Evolutionary conservation across 2,329 filamentous ascomycete genomes (phyloP).

Genomic region (Huntiella abstrusa): DNA sequence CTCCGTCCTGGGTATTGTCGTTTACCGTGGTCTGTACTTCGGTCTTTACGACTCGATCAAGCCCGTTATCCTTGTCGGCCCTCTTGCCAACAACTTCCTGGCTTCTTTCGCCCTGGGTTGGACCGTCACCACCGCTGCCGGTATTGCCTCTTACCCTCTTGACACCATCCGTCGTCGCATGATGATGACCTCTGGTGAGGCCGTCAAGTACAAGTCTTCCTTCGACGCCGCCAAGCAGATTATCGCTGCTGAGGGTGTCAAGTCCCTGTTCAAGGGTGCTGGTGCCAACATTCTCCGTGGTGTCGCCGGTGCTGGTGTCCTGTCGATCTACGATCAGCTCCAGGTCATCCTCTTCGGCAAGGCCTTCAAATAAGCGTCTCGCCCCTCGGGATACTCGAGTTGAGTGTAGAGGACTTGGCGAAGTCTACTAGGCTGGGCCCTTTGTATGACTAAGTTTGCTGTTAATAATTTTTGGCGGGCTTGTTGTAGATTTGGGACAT

Average conservation of each 20-base stretch:
- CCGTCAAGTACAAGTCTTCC: slow-evolving; percentile 99
- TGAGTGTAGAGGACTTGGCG: not conserved
- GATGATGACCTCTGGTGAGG: slow-evolving; percentile 98
- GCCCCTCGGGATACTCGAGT: slow-evolving; percentile 12
- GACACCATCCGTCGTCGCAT: slow-evolving; percentile 99
- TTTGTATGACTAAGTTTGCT: not conserved
- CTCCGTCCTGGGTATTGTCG: slow-evolving; percentile 95
- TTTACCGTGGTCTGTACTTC: slow-evolving; percentile 99
- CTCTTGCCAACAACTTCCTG: slow-evolving; percentile 95
- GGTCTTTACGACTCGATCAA: slow-evolving; percentile 99
- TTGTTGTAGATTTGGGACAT: not conserved
- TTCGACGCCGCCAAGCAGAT: slow-evolving; percentile 93
- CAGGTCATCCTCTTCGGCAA: slow-evolving; percentile 99
- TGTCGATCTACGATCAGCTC: slow-evolving; percentile 99
- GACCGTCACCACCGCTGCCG: slow-evolving; percentile 98
- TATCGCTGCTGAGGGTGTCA: slow-evolving; percentile 89
- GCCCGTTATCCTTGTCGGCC: slow-evolving; percentile 84
- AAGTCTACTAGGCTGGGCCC: not conserved
- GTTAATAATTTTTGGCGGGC: not conserved
- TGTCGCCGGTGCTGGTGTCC: slow-evolving; percentile 99
- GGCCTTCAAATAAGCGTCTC: slow-evolving; percentile 67
- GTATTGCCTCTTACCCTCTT: slow-evolving; percentile 99
- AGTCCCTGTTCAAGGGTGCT: slow-evolving; percentile 99
- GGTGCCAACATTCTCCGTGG: slow-evolving; percentile 99
- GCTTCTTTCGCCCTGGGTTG: slow-evolving; percentile 98